A percentile compares a stretch with the other conserved stretches of the same genome.
Conservation (phyloP, 2,329 filamentous ascomycete species). For the Monilinia fructigena region DNA sequence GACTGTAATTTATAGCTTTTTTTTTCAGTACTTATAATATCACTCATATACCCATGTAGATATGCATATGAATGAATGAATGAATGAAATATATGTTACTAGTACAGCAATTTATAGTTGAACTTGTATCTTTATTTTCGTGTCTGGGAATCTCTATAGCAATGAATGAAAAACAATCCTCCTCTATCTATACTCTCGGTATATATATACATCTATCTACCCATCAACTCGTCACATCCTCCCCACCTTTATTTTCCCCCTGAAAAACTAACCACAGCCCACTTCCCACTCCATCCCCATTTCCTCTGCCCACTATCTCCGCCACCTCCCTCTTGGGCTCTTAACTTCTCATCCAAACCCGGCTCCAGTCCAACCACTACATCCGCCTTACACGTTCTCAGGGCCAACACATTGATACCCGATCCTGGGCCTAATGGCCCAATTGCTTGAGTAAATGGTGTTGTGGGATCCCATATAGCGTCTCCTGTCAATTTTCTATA, state of each 20-base stretch:
- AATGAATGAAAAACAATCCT: neutral
- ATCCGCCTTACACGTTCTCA: slow-evolving; percentile 95
- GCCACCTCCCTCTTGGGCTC: slow-evolving; percentile 64
- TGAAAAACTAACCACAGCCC: slow-evolving; percentile 88
- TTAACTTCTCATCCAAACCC: slow-evolving; percentile 80
- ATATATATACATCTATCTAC: neutral
- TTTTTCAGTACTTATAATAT: too few relatives aligned
- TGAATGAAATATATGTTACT: too few relatives aligned
- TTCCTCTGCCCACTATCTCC: slow-evolving; percentile 65
- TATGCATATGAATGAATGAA: too few relatives aligned
- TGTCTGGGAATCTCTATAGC: neutral
- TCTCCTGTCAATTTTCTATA: slow-evolving; percentile 91
- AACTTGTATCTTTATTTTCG: neutral
- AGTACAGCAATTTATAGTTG: neutral
- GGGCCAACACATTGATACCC: slow-evolving; percentile 78
- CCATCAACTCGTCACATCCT: neutral
- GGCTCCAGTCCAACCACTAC: slow-evolving; percentile 84
- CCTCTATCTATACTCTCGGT: neutral
- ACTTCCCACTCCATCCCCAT: slow-evolving; percentile 96
- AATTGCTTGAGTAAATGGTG: slow-evolving; percentile 79
- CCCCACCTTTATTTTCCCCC: slow-evolving; percentile 55
- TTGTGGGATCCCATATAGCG: slow-evolving; percentile 82
- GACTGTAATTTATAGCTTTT: too few relatives aligned
- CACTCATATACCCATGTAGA: too few relatives aligned
- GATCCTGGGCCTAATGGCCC: slow-evolving; percentile 81